Percentiles rank a stretch among this genome's conserved stretches.
Conservation (phyloP, 805 yeast species). For the Candida hungchunana region DNA sequence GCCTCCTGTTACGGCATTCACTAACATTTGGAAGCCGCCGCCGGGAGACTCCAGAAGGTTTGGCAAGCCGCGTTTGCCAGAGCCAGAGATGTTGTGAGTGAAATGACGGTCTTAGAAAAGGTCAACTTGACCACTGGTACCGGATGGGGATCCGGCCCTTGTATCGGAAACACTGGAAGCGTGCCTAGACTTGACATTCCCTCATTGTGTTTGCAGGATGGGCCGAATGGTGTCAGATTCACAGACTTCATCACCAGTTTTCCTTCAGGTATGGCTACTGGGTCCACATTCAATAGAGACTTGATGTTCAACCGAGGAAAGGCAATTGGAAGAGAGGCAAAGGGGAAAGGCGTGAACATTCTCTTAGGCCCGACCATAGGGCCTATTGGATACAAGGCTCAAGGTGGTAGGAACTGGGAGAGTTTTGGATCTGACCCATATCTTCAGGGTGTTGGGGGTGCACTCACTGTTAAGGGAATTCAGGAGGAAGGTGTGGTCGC, state of each 20-base stretch:
- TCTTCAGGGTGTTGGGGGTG: conserved; percentile 51
- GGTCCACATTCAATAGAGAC: conserved; percentile 51
- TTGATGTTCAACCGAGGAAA: conserved; percentile 49
- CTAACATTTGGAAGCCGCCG: conserved; percentile 27
- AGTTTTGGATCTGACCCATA: conserved; percentile 61
- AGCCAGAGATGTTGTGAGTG: conserved; percentile 51
- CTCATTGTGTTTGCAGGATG: conserved; percentile 56
- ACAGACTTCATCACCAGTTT: conserved; percentile 54
- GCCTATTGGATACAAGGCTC: conserved; percentile 58
- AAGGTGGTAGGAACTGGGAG: conserved; percentile 66
- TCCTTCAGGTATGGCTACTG: conserved; percentile 58
- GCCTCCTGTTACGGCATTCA: conserved; percentile 1
- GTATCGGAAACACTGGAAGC: conserved; percentile 58
- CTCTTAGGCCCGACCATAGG: conserved; percentile 56
- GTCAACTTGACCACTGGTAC: conserved; percentile 62
- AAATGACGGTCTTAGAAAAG: conserved; percentile 54
- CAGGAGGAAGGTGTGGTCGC: conserved; percentile 58
- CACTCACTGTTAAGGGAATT: conserved; percentile 48
- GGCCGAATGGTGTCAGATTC: conserved; percentile 55
- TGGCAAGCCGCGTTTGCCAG: conserved; percentile 57
- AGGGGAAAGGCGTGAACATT: conserved; percentile 50
- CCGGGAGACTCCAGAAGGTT: conserved; percentile 44
- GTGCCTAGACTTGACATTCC: conserved; percentile 53
- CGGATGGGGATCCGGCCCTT: conserved; percentile 60
- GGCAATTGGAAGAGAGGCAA: conserved; percentile 54